These are phyloP conservation scores for Ettlia oleoabundans DNA, from an alignment of 139 green algal species.

Conservation along the genomic window DNA sequence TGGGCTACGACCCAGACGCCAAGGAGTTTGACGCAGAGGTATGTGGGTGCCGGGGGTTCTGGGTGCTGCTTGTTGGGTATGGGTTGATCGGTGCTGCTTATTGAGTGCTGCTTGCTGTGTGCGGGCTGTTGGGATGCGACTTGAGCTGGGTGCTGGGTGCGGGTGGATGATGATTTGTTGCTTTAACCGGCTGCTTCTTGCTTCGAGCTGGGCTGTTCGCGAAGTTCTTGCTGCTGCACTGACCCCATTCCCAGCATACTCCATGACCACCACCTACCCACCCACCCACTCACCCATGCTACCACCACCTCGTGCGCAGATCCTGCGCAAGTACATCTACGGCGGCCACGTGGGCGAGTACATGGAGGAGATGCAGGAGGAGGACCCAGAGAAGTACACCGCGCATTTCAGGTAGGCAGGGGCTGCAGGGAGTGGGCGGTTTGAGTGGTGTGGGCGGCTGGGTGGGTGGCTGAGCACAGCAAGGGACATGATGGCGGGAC, in stretches of 20 bases:
- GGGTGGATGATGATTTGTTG: too few relatives aligned
- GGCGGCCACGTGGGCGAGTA: slow-evolving; percentile 97
- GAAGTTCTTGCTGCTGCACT: neutral
- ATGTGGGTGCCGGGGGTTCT: neutral
- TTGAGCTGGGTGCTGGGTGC: too few relatives aligned
- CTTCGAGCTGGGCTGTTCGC: too few relatives aligned
- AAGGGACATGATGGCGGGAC: too few relatives aligned
- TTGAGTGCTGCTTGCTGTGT: too few relatives aligned
- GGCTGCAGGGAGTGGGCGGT: too few relatives aligned
- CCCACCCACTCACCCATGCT: neutral
- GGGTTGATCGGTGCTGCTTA: neutral
- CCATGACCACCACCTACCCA: neutral
- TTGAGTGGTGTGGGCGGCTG: too few relatives aligned
- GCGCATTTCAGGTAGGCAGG: too few relatives aligned
- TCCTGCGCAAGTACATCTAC: slow-evolving; percentile 92
- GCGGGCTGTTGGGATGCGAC: too few relatives aligned
- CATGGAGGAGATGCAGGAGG: slow-evolving; percentile 97
- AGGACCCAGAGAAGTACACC: slow-evolving; percentile 96
- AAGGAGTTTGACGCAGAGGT: slow-evolving; percentile 95
- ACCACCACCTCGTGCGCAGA: neutral
- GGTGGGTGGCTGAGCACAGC: too few relatives aligned
- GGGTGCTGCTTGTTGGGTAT: neutral
- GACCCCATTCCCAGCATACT: neutral
- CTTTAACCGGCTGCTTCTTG: too few relatives aligned
- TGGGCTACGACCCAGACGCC: slow-evolving; percentile 87